Conservation (phyloP, 1,284 basidiomycete genomes). For the Heliocybe sulcata region DNA sequence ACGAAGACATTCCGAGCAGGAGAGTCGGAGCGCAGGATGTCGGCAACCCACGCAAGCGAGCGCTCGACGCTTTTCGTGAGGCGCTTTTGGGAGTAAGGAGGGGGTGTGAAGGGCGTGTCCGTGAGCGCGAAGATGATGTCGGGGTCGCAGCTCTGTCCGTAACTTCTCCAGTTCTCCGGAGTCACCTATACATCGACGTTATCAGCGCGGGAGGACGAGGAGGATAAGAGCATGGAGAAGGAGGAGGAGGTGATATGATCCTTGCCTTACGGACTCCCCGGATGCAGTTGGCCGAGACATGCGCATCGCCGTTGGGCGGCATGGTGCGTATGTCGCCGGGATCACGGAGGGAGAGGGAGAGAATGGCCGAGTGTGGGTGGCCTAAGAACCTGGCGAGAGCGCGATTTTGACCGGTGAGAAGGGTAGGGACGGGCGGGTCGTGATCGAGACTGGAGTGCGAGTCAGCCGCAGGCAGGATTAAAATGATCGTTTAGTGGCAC, state of each 20-base stretch:
- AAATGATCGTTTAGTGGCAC: too few species aligned
- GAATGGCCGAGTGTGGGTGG: conserved; percentile 38
- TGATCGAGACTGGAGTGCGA: conserved; percentile 45
- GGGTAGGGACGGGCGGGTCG: conserved; percentile 49
- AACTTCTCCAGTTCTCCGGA: conserved; percentile 43
- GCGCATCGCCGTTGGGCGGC: conserved; percentile 58
- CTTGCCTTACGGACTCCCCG: conserved; percentile 68
- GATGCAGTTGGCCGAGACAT: conserved; percentile 49
- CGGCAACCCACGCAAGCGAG: conserved; percentile 48
- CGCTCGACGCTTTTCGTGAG: conserved; percentile 68
- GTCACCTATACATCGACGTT: conserved; percentile 36
- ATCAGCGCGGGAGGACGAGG: not conserved
- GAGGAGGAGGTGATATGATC: conserved; percentile 2
- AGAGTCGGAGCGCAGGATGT: conserved; percentile 3
- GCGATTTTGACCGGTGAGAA: conserved; percentile 38
- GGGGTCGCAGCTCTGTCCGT: conserved; percentile 46
- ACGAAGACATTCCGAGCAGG: conserved; percentile 41
- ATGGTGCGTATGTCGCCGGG: conserved; percentile 55
- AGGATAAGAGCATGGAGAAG: conserved; percentile 1
- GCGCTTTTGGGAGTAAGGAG: conserved; percentile 66
- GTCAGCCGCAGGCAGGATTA: not conserved
- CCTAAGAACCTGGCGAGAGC: conserved; percentile 57
- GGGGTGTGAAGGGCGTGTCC: conserved; percentile 58
- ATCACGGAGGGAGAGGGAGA: conserved; percentile 60
- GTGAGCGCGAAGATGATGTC: conserved; percentile 67